A percentile compares a stretch with the other conserved stretches of the same genome.
Evolutionary conservation across 169 alveolate genomes (phyloP).

Genomic region (Cryptosporidium muris): DNA sequence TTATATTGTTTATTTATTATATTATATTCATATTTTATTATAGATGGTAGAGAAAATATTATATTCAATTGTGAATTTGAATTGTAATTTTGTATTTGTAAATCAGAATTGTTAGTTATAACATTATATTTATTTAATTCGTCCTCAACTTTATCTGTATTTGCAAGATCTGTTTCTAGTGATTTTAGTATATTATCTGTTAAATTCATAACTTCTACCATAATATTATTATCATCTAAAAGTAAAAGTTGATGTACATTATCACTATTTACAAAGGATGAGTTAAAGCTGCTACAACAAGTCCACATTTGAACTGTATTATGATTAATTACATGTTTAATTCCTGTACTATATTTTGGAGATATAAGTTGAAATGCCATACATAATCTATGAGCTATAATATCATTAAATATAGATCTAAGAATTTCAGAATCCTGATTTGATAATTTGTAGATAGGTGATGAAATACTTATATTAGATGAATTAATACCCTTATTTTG

Average conservation of each 20-base stretch:
- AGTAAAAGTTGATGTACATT: slow-evolving; percentile 42
- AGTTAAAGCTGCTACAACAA: slow-evolving; percentile 9
- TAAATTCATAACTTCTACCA: slow-evolving; percentile 35
- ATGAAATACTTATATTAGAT: too few species aligned
- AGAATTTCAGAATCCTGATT: slow-evolving; percentile 22
- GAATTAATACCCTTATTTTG: too few species aligned
- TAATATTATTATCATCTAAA: slow-evolving; percentile 42
- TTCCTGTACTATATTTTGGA: neutral
- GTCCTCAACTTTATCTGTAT: too few species aligned
- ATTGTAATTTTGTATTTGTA: too few species aligned
- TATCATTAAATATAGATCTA: slow-evolving; percentile 49
- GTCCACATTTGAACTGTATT: slow-evolving; percentile 44
- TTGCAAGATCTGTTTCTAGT: too few species aligned
- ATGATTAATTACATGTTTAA: slow-evolving; percentile 12
- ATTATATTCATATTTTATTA: too few species aligned
- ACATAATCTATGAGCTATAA: slow-evolving; percentile 52
- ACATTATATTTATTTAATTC: too few species aligned
- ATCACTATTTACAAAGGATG: slow-evolving; percentile 10
- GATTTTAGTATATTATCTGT: neutral
- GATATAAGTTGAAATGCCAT: slow-evolving; percentile 59
- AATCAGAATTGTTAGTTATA: too few species aligned
- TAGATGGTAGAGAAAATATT: too few species aligned
- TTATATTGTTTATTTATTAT: too few species aligned
- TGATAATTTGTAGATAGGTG: neutral
- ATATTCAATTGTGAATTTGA: too few species aligned